Conservation (phyloP, 345 rosid species). For the Eutrema yunnanense region DNA sequence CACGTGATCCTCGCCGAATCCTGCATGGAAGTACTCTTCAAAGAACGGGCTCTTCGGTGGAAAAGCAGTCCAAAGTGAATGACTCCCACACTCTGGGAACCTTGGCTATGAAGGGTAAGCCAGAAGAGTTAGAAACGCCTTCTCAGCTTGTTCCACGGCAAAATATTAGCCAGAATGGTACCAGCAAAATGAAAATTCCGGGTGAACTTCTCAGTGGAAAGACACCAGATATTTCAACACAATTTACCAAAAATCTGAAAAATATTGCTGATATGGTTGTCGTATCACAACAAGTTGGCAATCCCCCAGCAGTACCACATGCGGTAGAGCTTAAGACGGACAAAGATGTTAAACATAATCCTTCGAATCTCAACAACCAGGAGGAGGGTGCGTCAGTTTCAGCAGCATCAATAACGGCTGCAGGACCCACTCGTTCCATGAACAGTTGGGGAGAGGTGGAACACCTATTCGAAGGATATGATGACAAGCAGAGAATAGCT, state of each 20-base stretch:
- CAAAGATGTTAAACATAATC: conserved; percentile 32
- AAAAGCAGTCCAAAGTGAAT: conserved; percentile 50
- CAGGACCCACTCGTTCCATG: conserved; percentile 37
- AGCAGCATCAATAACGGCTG: conserved; percentile 32
- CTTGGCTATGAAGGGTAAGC: conserved; percentile 34
- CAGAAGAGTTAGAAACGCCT: conserved; percentile 34
- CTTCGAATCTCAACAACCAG: conserved; percentile 33
- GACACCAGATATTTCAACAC: conserved; percentile 54
- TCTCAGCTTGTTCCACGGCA: conserved; percentile 31
- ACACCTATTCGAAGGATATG: conserved; percentile 84
- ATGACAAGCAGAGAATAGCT: conserved; percentile 82
- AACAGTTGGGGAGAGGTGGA: conserved; percentile 87
- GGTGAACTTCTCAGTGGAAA: conserved; percentile 21
- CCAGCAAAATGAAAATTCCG: conserved; percentile 1
- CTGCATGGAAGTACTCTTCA: conserved; percentile 57
- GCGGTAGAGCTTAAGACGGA: conserved; percentile 38
- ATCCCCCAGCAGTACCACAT: conserved; percentile 27
- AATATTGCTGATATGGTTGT: conserved; percentile 53
- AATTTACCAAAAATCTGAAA: conserved; percentile 63
- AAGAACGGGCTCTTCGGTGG: conserved; percentile 39
- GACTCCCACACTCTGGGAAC: conserved; percentile 27
- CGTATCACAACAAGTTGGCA: conserved; percentile 45
- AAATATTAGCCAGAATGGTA: conserved; percentile 17
- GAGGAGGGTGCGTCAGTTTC: conserved; percentile 29
- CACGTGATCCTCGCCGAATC: conserved; percentile 95